A percentile compares a stretch with the other conserved stretches of the same genome.
Conservation (phyloP, 768 basidiomycete species). For the Arthromyces matolae region DNA sequence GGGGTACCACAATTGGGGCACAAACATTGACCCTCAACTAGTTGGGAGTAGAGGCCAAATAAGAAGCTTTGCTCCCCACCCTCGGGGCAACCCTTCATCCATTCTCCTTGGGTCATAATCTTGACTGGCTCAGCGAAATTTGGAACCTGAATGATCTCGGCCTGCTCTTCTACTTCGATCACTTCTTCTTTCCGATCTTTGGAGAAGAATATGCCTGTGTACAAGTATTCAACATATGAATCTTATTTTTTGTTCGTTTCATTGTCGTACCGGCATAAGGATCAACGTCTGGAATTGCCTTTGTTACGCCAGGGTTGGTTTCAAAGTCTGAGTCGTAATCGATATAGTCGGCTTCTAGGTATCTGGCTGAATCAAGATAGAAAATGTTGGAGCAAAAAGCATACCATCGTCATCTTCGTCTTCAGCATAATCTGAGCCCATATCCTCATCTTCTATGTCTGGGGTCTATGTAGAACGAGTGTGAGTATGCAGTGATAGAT, state of each 20-base stretch:
- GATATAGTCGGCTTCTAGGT: conserved; percentile 52
- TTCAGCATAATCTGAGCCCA: conserved; percentile 40
- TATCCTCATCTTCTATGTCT: conserved; percentile 49
- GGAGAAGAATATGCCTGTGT: conserved; percentile 88
- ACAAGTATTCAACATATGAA: conserved; percentile 8
- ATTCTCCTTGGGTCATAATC: conserved; percentile 84
- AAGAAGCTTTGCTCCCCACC: conserved; percentile 87
- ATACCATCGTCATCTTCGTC: conserved; percentile 48
- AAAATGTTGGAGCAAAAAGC: conserved; percentile 4
- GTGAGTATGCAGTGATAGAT: background rate
- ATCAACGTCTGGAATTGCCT: conserved; percentile 60
- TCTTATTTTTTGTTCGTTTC: background rate
- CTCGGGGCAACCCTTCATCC: conserved; percentile 98
- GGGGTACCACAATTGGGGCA: conserved; percentile 77
- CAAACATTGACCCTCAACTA: conserved; percentile 56
- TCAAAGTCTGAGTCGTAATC: conserved; percentile 86
- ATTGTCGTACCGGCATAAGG: conserved; percentile 73
- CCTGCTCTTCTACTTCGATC: conserved; percentile 84
- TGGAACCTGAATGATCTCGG: conserved; percentile 47
- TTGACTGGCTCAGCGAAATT: conserved; percentile 45
- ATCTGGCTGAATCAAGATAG: background rate
- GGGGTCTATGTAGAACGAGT: conserved; percentile 45
- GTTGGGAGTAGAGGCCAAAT: conserved; percentile 77
- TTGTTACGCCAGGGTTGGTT: conserved; percentile 34
- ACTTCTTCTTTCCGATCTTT: conserved; percentile 91